Evolutionary conservation across 208 protist genomes (phyloP).

Genomic region (Wallacemonas sp.): DNA sequence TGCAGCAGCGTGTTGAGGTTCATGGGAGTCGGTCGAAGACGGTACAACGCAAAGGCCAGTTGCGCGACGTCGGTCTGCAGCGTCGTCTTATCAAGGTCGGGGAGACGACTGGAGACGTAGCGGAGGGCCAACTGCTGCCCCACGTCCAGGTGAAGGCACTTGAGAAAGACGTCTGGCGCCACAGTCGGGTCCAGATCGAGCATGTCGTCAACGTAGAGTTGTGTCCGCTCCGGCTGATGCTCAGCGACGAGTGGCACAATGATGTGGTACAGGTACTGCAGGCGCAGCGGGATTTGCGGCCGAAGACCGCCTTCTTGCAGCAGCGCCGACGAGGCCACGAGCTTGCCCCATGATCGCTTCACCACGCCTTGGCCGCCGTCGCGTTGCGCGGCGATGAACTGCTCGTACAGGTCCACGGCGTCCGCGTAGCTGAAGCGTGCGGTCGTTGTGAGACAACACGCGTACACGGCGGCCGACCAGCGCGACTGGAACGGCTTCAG

Average conservation of each 20-base stretch:
- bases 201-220: conserved; percentile 62
- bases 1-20: conserved; percentile 75
- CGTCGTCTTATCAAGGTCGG: not conserved
- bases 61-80: conserved; percentile 12
- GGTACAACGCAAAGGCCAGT: conserved; percentile 42
- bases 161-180: conserved; percentile 66
- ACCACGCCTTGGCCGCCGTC: conserved; percentile 1
- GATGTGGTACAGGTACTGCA: conserved; percentile 78
- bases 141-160: conserved; percentile 41
- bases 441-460: conserved; percentile 71
- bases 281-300: conserved; percentile 1
- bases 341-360: conserved; percentile 6
- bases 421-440: conserved; percentile 50
- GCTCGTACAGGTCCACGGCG: conserved; percentile 51
- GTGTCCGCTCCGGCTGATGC: conserved; percentile 35
- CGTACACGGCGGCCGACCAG: conserved; percentile 68
- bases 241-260: conserved; percentile 68
- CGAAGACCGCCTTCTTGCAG: conserved; percentile 26
- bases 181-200: conserved; percentile 48
- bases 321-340: conserved; percentile 26
- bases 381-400: conserved; percentile 30
- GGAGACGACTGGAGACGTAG: conserved; percentile 18
- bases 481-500: conserved; percentile 50
- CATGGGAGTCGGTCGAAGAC: conserved; percentile 52
- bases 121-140: conserved; percentile 34